Evolutionary conservation across 441 rosid species (phyloP), one percentile per base, ranked within the genome.

Genomic region (Metrosideros polymorpha): DNA sequence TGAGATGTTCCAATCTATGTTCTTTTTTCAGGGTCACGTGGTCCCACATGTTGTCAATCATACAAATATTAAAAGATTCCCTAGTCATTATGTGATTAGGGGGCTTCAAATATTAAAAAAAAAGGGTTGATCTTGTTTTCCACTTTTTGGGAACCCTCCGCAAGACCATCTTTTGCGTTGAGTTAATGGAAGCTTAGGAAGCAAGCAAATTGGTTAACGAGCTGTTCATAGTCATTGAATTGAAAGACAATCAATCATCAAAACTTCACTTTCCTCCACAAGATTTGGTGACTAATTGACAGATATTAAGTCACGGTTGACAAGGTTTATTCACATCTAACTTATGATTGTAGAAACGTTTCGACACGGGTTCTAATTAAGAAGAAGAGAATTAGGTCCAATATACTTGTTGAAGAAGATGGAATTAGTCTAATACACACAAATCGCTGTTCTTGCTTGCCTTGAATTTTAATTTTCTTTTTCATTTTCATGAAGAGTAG

Each of bases 41-140:
- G 90, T 88, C 85, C 90, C 91, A 86, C 91, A 88, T 89, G 90
- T 86, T 88, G 91, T 89, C 91, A 92, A 90, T 91, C 93, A 91
- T 90, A 61, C 55, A 82, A 57, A 22, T 85, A 57, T 79, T 86
- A 32, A 83, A 83, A 54, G 84, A 87, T 91, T 89, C 89, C 92
- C 86, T 83, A 75, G 39, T 85, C 85, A 86, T 87, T 9, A 19
- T 66, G n/a, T 35, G 43, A 66, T 19, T 1, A 9, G 77, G 6
- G 77, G n/a, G n/a, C 45, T 66, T 71, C 79, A 39, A 71, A 71
- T 71, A 71, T 39, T 15, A 71, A 71, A 66, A 71, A 71, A 66
- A 71, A 39, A 47, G 47, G 47, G 39, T 71, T 71, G 79, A 39
- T 71, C n/a, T 35, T 39, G 47, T 71, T 39, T 66, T 39, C 47